Base-by-base conservation (phyloP, 176 grass and related monocot species). In the Aegilops speltoides region DNA sequence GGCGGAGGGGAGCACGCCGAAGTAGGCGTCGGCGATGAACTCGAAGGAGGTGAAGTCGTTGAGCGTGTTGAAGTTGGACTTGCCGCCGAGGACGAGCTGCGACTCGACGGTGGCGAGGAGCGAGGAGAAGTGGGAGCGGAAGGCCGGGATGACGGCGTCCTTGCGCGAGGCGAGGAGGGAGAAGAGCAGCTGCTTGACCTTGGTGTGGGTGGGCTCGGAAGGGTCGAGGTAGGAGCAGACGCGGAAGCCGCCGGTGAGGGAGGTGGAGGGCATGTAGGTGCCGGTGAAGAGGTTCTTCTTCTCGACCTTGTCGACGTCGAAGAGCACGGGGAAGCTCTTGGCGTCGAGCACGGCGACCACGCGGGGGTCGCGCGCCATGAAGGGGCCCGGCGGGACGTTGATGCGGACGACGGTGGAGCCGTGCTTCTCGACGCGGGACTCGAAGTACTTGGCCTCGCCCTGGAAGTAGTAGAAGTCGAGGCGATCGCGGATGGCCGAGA, bases 401-500 rank as follows among this genome's bases (percentile, higher is more conserved):
- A 95, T 45, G 62, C 87, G 70, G 23, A 95, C 23, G 23, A 95
- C 90, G n/a, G 93, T 95, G 82, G 90, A 95, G 37, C 84, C 83
- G 81, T 92, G 83, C 29, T 20, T 80, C 63, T 89, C 85, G 11
- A 86, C 68, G 22, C 84, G 90, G 29, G 85, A 88, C 89, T 90
- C 84, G 87, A 95, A 92, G 81, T 88, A 95, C 82, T 85, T 91
- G 89, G 85, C 88, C 43, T 92, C 76, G 1, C 90, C 90, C 73
- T 94, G 86, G 10, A 77, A 76, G 77, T 95, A 95, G 90, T 92
- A 95, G 87, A 91, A 95, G 84, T 95, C 82, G 16, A 90, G 93
- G 8, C 93, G 87, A 45, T 95, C 90, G 13, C 61, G 83, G 41
- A 95, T 77, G 41, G 85, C 76, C 12, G 87, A 76, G 77, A 95